A percentile compares a stretch with the other conserved stretches of the same genome.
phyloP scores from a whole-genome alignment of 768 basidiomycete genomes.

The Collybia sordida region DNA sequence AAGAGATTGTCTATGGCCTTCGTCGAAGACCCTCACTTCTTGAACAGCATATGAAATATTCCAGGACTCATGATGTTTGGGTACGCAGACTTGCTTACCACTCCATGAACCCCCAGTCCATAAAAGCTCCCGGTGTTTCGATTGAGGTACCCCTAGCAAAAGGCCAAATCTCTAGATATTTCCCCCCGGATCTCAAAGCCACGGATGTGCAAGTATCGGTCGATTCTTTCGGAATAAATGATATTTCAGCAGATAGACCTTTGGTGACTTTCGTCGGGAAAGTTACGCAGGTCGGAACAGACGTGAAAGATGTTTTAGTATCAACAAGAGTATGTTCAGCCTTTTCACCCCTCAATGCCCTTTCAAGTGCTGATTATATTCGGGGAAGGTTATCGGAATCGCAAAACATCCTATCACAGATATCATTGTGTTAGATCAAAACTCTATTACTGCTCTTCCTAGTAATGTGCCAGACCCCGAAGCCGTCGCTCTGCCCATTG shows the following conservation, averaged over 20 bases:
- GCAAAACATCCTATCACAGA: neutral
- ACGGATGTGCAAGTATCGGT: neutral
- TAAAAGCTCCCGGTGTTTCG: neutral
- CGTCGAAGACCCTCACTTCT: slow-evolving; percentile 2
- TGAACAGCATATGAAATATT: slow-evolving; percentile 10
- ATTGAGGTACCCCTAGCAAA: neutral
- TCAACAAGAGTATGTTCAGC: neutral
- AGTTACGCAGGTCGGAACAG: neutral
- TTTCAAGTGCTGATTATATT: neutral
- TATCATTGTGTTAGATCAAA: neutral
- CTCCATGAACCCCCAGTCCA: neutral
- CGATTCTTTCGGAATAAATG: neutral
- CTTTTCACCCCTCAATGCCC: neutral
- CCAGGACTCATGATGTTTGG: slow-evolving; percentile 1
- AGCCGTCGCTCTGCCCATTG: neutral
- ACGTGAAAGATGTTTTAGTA: neutral
- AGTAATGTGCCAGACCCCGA: neutral
- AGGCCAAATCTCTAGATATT: neutral
- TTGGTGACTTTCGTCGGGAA: neutral
- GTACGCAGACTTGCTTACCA: slow-evolving; percentile 7
- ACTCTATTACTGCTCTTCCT: neutral
- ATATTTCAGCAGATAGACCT: neutral
- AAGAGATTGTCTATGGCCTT: neutral
- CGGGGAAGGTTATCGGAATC: neutral
- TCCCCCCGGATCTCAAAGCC: neutral